A percentile compares a stretch with the other conserved stretches of the same genome.
These are phyloP conservation scores for Polytolypa hystricis DNA, from an alignment of 2,329 filamentous ascomycete genomes.

Conservation along the genomic window DNA sequence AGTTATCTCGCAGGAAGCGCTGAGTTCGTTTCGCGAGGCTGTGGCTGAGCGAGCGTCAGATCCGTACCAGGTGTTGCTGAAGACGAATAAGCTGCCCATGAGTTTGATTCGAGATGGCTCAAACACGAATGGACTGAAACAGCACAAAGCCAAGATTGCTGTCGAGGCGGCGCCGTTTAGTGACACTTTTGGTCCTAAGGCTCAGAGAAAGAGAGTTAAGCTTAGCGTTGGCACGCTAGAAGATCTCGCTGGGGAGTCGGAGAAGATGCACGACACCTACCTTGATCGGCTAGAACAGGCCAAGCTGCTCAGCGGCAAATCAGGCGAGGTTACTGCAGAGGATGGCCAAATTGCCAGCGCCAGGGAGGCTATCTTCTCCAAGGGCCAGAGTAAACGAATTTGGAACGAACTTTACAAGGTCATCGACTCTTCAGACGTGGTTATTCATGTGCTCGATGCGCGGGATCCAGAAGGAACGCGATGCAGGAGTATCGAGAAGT, in stretches of 20 bases:
- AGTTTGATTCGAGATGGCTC: constrained; percentile 74
- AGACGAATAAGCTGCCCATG: constrained; percentile 96
- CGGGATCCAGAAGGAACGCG: constrained; percentile 82
- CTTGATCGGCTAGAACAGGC: constrained; percentile 70
- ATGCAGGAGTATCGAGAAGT: constrained; percentile 85
- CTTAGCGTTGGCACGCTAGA: constrained; percentile 69
- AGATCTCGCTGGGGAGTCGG: constrained; percentile 70
- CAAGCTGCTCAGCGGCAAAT: constrained; percentile 60
- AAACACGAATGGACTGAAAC: constrained; percentile 71
- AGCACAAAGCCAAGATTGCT: constrained; percentile 88
- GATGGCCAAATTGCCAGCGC: constrained; percentile 48
- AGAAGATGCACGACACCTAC: constrained; percentile 71
- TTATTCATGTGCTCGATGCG: constrained; percentile 89
- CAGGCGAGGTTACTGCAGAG: constrained; percentile 42
- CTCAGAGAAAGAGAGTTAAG: constrained; percentile 86
- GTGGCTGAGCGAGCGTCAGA: constrained; percentile 84
- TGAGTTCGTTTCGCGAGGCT: constrained; percentile 77
- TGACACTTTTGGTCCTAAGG: constrained; percentile 86
- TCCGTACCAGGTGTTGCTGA: constrained; percentile 88
- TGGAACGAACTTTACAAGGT: constrained; percentile 97
- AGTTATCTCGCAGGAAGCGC: constrained; percentile 77
- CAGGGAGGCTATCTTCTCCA: constrained; percentile 80
- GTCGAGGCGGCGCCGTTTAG: constrained; percentile 78
- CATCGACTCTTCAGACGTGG: constrained; percentile 88
- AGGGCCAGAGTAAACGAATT: constrained; percentile 89